A percentile compares a stretch with the other conserved stretches of the same genome.
phyloP scores from a whole-genome alignment of 768 basidiomycete species.

The Tricholoma sp. region DNA sequence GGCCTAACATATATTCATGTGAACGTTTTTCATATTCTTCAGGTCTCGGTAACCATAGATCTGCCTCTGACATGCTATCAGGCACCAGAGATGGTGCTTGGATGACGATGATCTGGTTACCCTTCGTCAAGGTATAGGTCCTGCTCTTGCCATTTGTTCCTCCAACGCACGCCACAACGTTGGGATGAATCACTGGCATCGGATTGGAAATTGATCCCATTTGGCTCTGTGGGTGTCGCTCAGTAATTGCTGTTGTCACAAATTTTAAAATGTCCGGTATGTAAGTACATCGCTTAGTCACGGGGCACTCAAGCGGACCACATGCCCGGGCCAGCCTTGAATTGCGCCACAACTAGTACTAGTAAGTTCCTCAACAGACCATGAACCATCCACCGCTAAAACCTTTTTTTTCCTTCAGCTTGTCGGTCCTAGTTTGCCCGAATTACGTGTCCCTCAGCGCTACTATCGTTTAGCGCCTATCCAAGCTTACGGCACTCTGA shows the following conservation, averaged over 20 bases:
- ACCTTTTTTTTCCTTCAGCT: no score
- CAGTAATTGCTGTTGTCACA: neutral
- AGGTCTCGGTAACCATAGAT: neutral
- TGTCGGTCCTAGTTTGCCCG: neutral
- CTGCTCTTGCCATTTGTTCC: slow-evolving; percentile 3
- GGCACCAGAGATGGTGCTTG: slow-evolving; percentile 4
- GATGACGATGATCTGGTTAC: slow-evolving; percentile 11
- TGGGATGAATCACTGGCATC: slow-evolving; percentile 11
- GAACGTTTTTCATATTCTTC: neutral
- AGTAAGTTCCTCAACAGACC: no score
- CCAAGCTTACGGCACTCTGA: neutral
- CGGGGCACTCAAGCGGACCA: neutral
- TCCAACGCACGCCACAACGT: slow-evolving; percentile 13
- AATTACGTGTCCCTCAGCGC: neutral
- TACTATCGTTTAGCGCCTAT: neutral
- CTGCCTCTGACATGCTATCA: no score
- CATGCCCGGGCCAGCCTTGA: neutral
- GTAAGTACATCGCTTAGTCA: no score
- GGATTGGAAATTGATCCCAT: neutral
- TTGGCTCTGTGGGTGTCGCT: neutral
- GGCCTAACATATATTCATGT: slow-evolving; percentile 4
- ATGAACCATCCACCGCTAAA: no score
- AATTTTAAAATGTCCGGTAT: neutral
- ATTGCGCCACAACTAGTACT: neutral
- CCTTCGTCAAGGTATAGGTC: slow-evolving; percentile 7